Base-by-base conservation (phyloP, 495 filamentous ascomycete genomes). In the Podospora bellae-mahoneyi region DNA sequence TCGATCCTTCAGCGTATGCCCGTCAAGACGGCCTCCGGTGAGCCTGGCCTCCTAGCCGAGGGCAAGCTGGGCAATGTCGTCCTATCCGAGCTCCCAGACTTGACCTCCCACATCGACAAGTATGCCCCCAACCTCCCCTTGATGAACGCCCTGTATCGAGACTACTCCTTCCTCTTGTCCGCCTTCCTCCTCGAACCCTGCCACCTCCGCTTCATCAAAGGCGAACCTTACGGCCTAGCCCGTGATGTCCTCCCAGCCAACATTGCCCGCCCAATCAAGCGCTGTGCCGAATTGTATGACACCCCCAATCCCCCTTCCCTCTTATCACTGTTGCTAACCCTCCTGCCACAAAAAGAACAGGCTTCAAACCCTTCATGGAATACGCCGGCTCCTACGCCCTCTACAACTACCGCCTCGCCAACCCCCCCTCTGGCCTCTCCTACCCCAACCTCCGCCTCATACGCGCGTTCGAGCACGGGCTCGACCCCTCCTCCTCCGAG, bases 141-240 rank as follows among this genome's bases (percentile, higher is more conserved):
- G 32, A 84, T 94, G 82, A 92, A 91, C 74, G 93, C 92, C 30
- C 79, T 94, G 64, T 96, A 96, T 78, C 83, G 93, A 27, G 93
- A 97, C 80, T 97, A 97, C 75, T 89, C 90, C 28, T 97, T 96
- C 81, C 80, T 97, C 3, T 91, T 92, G 1, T 94, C 91, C 16
- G 90, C 93, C 0, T 96, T 95, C 75, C 82, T 97, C 18, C 85
- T 97, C n/a, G 93, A 97, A 81, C 93, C 93, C n/a, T 97, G 93
- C 78, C 93, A 93, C 79, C 82, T 89, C 81, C 84, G 89, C 71
- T 88, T 85, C 72, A 76, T 89, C 64, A 84, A 84, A 19, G 90
- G 87, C 0, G 84, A 88, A 69, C 80, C 81, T 1, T 97, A 96
- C 75, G 93, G 93, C 0, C 80, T 97, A 34, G 93, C 85, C 10